Conservation (phyloP, 2,329 filamentous ascomycete genomes). For the Monosporascus sp. region DNA sequence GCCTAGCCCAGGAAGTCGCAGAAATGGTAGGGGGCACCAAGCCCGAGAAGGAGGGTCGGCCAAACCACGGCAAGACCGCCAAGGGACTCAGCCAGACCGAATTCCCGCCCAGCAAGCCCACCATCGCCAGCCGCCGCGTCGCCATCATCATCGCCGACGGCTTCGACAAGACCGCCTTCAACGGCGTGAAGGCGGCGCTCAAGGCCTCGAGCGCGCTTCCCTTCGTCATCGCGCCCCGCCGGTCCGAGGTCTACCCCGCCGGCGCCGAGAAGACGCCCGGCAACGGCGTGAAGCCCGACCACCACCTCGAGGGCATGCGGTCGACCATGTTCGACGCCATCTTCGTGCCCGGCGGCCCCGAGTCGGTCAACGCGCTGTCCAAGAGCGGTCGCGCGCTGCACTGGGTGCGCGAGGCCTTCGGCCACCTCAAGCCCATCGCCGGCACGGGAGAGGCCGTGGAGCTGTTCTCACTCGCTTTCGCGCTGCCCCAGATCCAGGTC, state of each 20-base stretch:
- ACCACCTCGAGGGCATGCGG: constrained; percentile 75
- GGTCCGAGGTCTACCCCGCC: constrained; percentile 59
- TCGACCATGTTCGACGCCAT: constrained; percentile 78
- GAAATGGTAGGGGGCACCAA: constrained; percentile 62
- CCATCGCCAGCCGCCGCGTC: constrained; percentile 65
- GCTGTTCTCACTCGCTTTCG: constrained; percentile 49
- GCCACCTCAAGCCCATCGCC: constrained; percentile 74
- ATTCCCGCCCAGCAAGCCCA: constrained; percentile 56
- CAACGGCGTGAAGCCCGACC: constrained; percentile 60
- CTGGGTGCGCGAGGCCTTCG: constrained; percentile 76
- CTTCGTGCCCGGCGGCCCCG: constrained; percentile 68
- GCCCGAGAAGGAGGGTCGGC: constrained; percentile 45
- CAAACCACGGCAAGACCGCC: constrained; percentile 64
- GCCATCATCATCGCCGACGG: constrained; percentile 75
- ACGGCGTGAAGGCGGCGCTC: constrained; percentile 59
- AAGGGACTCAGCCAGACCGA: constrained; percentile 66
- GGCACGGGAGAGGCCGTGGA: constrained; percentile 68
- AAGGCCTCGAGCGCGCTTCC: constrained; percentile 59
- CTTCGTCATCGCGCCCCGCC: constrained; percentile 65
- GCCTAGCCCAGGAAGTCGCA: constrained; percentile 63
- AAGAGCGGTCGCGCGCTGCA: constrained; percentile 69
- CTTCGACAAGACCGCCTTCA: constrained; percentile 63
- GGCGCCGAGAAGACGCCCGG: constrained; percentile 47
- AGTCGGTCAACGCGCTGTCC: constrained; percentile 56
- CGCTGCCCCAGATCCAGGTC: constrained; percentile 35